Evolutionary conservation across 306 rosid genomes (phyloP).

Genomic region (Cucumis melo): DNA sequence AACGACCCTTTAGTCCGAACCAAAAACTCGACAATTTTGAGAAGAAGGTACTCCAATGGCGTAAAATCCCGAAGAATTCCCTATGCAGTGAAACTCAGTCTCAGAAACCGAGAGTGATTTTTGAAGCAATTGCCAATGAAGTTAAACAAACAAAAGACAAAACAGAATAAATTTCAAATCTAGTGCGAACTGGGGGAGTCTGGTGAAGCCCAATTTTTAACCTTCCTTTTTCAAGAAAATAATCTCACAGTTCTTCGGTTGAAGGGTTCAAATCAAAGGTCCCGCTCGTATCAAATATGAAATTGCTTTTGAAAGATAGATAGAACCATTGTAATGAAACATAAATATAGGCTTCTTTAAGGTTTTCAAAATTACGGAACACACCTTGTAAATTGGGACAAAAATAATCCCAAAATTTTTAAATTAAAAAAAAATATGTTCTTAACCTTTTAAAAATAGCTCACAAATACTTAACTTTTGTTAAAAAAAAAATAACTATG

Average conservation of each 20-base stretch:
- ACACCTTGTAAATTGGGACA: too few relatives aligned
- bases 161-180: background rate
- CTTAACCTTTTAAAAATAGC: too few relatives aligned
- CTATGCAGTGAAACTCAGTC: background rate
- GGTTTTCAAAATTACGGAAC: too few relatives aligned
- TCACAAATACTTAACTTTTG: too few relatives aligned
- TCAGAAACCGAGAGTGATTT: background rate
- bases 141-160: background rate
- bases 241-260: background rate
- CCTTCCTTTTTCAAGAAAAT: background rate
- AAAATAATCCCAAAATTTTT: too few relatives aligned
- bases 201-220: background rate
- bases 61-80: background rate
- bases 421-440: too few relatives aligned
- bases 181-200: background rate
- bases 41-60: background rate
- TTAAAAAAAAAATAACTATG: too few relatives aligned
- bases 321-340: background rate
- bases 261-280: conserved; percentile 4
- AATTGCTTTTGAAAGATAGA: background rate
- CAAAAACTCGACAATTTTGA: background rate
- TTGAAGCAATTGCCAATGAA: background rate
- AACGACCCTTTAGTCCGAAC: background rate
- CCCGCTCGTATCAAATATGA: background rate
- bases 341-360: background rate